phyloP scores from a whole-genome alignment of 805 yeast species.

The Wickerhamiella slavikovae region DNA sequence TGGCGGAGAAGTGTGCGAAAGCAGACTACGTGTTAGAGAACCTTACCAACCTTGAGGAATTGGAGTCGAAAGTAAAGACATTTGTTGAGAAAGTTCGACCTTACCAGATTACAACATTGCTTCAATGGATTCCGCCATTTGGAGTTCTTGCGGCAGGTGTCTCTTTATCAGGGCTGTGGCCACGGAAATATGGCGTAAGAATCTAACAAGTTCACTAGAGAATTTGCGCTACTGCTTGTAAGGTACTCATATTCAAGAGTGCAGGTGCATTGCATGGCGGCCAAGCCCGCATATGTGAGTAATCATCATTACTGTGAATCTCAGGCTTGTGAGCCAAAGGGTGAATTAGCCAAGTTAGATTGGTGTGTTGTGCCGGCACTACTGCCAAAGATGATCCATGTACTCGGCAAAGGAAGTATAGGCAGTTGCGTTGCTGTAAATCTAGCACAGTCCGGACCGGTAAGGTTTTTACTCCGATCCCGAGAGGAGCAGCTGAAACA shows the following conservation, averaged over 20 bases:
- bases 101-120: constrained; percentile 8
- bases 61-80: constrained; percentile 25
- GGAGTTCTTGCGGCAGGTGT: constrained; percentile 9
- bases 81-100: constrained; percentile 24
- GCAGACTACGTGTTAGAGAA: constrained; percentile 59
- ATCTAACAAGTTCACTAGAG: neutral
- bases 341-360: no score
- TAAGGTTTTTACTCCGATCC: neutral
- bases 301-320: no score
- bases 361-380: no score
- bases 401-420: neutral
- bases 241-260: neutral
- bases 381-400: neutral
- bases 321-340: no score
- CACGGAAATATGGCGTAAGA: neutral
- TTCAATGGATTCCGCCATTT: constrained; percentile 19
- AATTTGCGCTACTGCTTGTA: neutral
- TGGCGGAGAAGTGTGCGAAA: constrained; percentile 29
- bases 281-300: no score
- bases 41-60: constrained; percentile 24
- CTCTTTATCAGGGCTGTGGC: neutral
- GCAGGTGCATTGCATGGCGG: no score
- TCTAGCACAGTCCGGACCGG: neutral
- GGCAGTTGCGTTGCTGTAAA: neutral
- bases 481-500: neutral